A percentile compares a stretch with the other conserved stretches of the same genome.
These are phyloP conservation scores for Tulasnella calospora DNA, from an alignment of 768 basidiomycete genomes.

Conservation along the genomic window DNA sequence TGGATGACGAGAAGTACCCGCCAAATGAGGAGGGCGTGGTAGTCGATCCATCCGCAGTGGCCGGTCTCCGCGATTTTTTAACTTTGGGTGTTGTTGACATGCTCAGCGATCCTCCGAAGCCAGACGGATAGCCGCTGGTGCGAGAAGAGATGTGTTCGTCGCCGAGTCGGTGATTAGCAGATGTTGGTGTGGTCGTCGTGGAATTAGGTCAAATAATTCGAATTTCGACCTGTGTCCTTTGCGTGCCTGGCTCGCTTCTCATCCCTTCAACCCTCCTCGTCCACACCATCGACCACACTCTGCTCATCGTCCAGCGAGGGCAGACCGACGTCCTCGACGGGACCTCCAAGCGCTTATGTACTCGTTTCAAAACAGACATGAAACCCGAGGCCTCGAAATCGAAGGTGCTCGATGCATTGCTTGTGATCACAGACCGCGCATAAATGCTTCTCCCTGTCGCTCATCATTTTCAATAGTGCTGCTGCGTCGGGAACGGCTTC, in stretches of 20 bases:
- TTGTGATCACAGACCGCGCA: background rate
- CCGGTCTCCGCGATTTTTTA: background rate
- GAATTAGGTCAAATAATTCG: background rate
- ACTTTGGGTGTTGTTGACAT: background rate
- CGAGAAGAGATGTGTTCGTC: background rate
- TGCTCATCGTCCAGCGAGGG: background rate
- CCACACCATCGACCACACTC: background rate
- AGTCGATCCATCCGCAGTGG: background rate
- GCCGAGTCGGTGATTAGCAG: background rate
- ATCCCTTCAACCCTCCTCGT: background rate
- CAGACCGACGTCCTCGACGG: background rate
- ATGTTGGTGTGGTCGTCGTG: conserved; percentile 9
- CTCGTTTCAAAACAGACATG: background rate
- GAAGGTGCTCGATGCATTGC: background rate
- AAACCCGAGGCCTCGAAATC: background rate
- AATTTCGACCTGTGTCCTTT: background rate
- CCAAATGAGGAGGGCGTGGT: background rate
- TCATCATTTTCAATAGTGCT: background rate
- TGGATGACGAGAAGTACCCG: background rate
- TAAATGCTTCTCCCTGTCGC: background rate
- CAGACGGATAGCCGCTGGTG: background rate
- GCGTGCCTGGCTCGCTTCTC: background rate
- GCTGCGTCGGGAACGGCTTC: background rate
- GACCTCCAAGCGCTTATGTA: conserved; percentile 2
- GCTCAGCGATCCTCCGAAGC: background rate